phyloP scores from a whole-genome alignment of 2,329 filamentous ascomycete genomes.

The Nigrospora oryzae region DNA sequence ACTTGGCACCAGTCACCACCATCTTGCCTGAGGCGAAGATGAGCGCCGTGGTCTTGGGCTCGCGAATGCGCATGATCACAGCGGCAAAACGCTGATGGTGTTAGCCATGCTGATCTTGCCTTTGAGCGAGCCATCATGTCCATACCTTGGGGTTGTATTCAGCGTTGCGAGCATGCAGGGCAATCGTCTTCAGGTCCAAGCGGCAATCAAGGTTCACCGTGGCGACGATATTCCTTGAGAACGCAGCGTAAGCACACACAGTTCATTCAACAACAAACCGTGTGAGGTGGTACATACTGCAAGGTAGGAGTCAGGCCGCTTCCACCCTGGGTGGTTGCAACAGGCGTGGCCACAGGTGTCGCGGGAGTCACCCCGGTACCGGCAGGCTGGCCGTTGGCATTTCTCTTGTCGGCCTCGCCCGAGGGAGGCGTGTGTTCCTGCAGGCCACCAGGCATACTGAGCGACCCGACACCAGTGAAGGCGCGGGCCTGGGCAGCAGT shows the following conservation, averaged over 20 bases:
- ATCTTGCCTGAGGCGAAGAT: constrained; percentile 99
- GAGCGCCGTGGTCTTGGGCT: constrained; percentile 94
- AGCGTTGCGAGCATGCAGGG: constrained; percentile 92
- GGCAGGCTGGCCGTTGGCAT: constrained; percentile 42
- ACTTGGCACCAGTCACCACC: constrained; percentile 97
- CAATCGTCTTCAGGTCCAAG: constrained; percentile 97
- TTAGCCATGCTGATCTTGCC: constrained; percentile 13
- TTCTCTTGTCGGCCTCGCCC: constrained; percentile 57
- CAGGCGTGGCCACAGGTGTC: constrained; percentile 88
- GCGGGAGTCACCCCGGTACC: constrained; percentile 77
- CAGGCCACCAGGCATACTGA: constrained; percentile 77
- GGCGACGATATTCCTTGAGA: constrained; percentile 89
- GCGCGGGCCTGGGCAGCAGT: constrained; percentile 91
- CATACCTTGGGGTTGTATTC: constrained; percentile 97
- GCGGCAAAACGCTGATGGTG: constrained; percentile 79
- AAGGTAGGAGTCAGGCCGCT: constrained; percentile 88
- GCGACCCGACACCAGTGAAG: constrained; percentile 84
- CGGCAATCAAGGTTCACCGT: constrained; percentile 98
- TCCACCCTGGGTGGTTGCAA: constrained; percentile 63
- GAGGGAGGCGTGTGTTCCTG: constrained; percentile 76
- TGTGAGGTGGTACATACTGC: constrained; percentile 74
- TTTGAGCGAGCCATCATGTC: neutral
- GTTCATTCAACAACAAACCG: constrained; percentile 21
- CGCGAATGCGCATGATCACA: constrained; percentile 99
- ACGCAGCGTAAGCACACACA: constrained; percentile 42